Base-by-base conservation (phyloP, 768 basidiomycete genomes). In the Kwoniella mangroviensis region DNA sequence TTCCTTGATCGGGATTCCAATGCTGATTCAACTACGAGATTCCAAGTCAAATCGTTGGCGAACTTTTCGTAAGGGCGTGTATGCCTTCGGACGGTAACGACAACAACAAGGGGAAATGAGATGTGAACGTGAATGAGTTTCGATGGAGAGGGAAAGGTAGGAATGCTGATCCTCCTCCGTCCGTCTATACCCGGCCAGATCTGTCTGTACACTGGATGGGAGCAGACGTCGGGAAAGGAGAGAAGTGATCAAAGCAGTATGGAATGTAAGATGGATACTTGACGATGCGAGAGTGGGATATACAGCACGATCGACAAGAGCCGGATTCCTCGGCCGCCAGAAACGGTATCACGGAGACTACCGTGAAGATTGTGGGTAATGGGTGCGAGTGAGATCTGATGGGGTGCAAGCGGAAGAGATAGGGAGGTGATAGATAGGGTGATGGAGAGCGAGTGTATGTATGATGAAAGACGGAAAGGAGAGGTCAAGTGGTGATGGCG, bases 31-130 rank as follows among this genome's bases (percentile, higher is more conserved):
- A 21, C 53, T 54, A 22, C 11, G 21, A 54, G 24, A 1, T 0
- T 11, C 4, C 15, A 21, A 21, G 53, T 11, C 21, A 54, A 54
- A 54, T 19, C 21, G 24, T 54, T 54, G 53, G 24, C 53, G 53
- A 54, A 19, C 53, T 54, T 54, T 54, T 54, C 53, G 53, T n/a
- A n/a, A 54, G 6, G n/a, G 53, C 53, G 53, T 54, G 53, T 54
- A 54, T 54, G 6, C 22, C n/a, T 54, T 54, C 53, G 21, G 53
- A 54, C 24, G 21, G 11, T 51, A 51, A 17, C 21, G 49, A 17
- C 49, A 51, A 6, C 13, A 51, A 51, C 17, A 11, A 51, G 21
- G 15, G 17, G 21, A 11, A 15, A 28, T 19, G 4, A 55, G 28
- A 58, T 58, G 12, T 2, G 22, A 15, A 13, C 26, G 28, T n/a